Conservation (phyloP, 192 early-diverging fungal genomes). For the Entomortierella lignicola region DNA sequence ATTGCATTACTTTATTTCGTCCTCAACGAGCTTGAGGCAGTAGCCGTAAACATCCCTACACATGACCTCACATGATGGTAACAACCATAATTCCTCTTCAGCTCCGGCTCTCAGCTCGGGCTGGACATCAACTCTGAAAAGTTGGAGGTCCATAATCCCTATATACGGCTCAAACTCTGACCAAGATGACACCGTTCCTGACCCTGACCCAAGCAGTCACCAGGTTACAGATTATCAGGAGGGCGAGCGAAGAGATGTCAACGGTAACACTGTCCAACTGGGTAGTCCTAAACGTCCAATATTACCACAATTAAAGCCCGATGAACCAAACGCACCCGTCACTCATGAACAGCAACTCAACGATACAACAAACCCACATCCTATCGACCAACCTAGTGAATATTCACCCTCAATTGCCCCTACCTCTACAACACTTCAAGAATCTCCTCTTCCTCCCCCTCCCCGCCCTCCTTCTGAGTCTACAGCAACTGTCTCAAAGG, state of each 20-base stretch:
- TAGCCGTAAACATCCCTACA: neutral
- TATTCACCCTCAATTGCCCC: neutral
- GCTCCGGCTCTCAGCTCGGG: neutral
- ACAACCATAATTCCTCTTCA: neutral
- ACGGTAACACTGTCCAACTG: slow-evolving; percentile 18
- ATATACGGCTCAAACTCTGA: neutral
- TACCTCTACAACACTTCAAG: neutral
- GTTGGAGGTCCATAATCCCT: slow-evolving; percentile 20
- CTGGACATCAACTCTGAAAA: slow-evolving; percentile 22
- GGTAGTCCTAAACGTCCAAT: too few relatives aligned
- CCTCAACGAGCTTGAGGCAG: neutral
- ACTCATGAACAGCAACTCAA: neutral
- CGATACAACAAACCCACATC: neutral
- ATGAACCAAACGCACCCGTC: neutral
- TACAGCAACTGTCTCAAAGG: neutral
- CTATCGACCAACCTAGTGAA: neutral
- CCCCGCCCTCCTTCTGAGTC: too few relatives aligned
- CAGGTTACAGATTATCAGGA: slow-evolving; percentile 46
- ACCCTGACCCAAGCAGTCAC: slow-evolving; percentile 24
- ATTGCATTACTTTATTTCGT: neutral
- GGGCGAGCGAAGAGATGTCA: slow-evolving; percentile 23
- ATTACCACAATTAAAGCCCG: neutral
- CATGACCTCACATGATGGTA: slow-evolving; percentile 14
- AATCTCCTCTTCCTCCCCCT: too few relatives aligned
- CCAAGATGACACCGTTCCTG: slow-evolving; percentile 6